Percentiles rank a stretch among this genome's conserved stretches.
Evolutionary conservation across 441 rosid species (phyloP).

Genomic region (Erysimum cheiri): DNA sequence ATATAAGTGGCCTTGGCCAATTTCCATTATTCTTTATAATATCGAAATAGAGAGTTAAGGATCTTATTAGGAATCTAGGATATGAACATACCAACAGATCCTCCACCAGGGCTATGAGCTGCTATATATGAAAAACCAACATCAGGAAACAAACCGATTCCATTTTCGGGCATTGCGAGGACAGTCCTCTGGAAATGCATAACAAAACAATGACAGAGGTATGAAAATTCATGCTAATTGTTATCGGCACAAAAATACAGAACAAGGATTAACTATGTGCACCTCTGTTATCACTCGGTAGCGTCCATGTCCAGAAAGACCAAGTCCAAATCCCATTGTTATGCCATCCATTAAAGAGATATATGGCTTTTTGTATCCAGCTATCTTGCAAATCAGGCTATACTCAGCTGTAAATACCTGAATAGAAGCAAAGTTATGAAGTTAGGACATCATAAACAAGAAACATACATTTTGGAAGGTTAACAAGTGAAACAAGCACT

Average conservation of each 20-base stretch:
- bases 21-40: background rate
- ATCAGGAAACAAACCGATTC: conserved; percentile 96
- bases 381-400: conserved; percentile 85
- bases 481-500: background rate
- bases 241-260: background rate
- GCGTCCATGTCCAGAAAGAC: conserved; percentile 91
- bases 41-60: background rate
- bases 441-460: conserved; percentile 20
- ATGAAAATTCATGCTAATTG: background rate
- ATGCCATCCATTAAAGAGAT: conserved; percentile 92
- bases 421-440: conserved; percentile 22
- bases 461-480: conserved; percentile 2
- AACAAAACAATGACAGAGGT: conserved; percentile 9
- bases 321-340: conserved; percentile 96
- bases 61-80: conserved; percentile 4
- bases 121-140: conserved; percentile 93
- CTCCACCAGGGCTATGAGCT: conserved; percentile 85
- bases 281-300: conserved; percentile 95
- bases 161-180: conserved; percentile 98
- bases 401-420: conserved; percentile 94
- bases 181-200: conserved; percentile 64
- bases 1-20: background rate
- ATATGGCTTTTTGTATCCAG: conserved; percentile 88
- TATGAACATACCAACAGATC: conserved; percentile 72
- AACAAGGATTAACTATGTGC: conserved; percentile 5